Base-by-base conservation (phyloP, 352 stramenopile species). In the Saprolegnia diclina region DNA sequence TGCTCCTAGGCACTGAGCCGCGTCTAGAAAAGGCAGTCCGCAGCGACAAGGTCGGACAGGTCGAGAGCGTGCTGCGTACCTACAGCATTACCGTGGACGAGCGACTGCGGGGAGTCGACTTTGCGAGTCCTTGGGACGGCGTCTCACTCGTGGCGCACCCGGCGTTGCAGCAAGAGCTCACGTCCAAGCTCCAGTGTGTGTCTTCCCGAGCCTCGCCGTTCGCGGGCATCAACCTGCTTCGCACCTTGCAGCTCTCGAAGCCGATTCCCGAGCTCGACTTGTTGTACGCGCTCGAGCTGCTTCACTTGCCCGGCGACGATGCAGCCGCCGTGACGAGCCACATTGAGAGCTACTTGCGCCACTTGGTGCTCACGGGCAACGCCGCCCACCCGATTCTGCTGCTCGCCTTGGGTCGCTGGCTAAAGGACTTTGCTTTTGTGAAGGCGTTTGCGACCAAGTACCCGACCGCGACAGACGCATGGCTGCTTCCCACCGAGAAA, bases 321-420 rank as follows among this genome's bases (percentile, higher is more conserved):
- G 65, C 62, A 0, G 64, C 18, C 4, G 79, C 86, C 38, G 67
- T 72, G 0, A 45, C 73, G 3, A 48, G 24, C 0, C 73, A 72
- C 32, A 24, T 92, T 50, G 72, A 81, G 44, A 54, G 57, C 21
- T 90, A 91, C 53, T 77, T 82, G 5, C 59, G 21, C 1, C 50
- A 24, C 4, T 50, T 77, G 10, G 71, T 69, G 38, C 62, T 73
- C 0, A 37, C 46, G 59, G 32, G 26, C 21, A 0, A 56, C 52
- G 72, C 70, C 10, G 80, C 75, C 0, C 83, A 92, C 37, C 83
- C 84, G 13, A 65, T 89, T 1, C 72, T 89, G 19, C 63, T 92
- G 24, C 22, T 92, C 16, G 81, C 78, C 4, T 72, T 90, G 18
- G 79, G 73, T 35, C 76, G 82, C 6, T 50, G 85, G 4, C 52